phyloP scores from a whole-genome alignment of 2,329 filamentous ascomycete genomes.

The Venturiaceae sp. region DNA sequence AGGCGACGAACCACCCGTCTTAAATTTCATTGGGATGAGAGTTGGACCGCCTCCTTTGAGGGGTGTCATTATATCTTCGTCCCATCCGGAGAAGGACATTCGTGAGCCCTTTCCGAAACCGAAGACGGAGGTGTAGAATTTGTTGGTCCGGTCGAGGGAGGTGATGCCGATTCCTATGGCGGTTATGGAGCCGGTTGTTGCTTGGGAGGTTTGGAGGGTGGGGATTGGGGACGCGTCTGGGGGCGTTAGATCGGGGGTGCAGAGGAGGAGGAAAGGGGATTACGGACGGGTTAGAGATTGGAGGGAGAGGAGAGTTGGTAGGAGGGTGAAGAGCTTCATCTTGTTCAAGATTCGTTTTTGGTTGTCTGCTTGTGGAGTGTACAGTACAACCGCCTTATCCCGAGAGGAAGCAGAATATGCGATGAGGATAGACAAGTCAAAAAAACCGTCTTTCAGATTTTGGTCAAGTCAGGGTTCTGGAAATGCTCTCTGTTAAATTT shows the following conservation, averaged over 20 bases:
- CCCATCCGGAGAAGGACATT: constrained; percentile 1
- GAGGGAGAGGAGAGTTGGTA: neutral
- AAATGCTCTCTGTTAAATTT: too few relatives aligned
- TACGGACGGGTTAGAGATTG: neutral
- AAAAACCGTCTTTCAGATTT: too few relatives aligned
- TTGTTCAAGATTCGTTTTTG: neutral
- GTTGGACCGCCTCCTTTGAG: neutral
- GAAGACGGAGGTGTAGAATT: neutral
- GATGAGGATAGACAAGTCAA: too few relatives aligned
- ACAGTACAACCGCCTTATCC: too few relatives aligned
- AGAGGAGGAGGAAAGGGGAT: too few relatives aligned
- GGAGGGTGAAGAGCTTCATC: neutral
- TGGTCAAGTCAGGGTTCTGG: too few relatives aligned
- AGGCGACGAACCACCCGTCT: neutral
- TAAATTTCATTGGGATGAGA: constrained; percentile 5
- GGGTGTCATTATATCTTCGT: neutral
- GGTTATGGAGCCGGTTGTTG: neutral
- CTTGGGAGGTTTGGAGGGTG: neutral
- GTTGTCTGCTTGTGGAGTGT: too few relatives aligned
- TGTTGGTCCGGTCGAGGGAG: neutral
- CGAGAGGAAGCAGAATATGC: too few relatives aligned
- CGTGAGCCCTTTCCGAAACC: neutral
- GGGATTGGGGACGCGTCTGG: neutral
- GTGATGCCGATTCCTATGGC: constrained; percentile 2
- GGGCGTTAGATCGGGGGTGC: neutral